Evolutionary conservation across 495 filamentous ascomycete genomes (phyloP).

Genomic region (Annulohypoxylon stygium): DNA sequence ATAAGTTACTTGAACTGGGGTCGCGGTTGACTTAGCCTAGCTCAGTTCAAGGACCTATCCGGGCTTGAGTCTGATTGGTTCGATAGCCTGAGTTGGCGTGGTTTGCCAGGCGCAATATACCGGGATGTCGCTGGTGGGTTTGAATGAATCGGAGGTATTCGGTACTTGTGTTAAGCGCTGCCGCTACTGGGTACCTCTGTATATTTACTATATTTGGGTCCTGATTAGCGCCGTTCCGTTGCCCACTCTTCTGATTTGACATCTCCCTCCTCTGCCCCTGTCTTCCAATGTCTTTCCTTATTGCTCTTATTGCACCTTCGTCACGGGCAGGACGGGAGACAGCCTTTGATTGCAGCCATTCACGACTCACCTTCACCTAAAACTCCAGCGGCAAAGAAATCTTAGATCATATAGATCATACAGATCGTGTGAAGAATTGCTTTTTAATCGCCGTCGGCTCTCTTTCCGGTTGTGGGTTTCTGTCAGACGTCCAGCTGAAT

Average conservation of each 20-base stretch:
- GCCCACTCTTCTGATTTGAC: conserved; percentile 44
- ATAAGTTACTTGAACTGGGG: conserved; percentile 41
- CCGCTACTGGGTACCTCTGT: conserved; percentile 42
- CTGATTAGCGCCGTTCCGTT: conserved; percentile 47
- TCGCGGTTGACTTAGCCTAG: conserved; percentile 39
- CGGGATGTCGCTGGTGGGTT: conserved; percentile 35
- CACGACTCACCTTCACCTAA: conserved; percentile 36
- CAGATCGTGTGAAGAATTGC: not conserved
- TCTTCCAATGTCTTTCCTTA: not conserved
- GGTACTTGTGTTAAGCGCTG: conserved; percentile 49
- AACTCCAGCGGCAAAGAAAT: conserved; percentile 21
- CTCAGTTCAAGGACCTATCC: conserved; percentile 29
- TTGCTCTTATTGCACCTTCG: conserved; percentile 27
- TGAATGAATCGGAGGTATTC: conserved; percentile 43
- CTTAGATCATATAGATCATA: conserved; percentile 10
- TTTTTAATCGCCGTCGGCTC: conserved; percentile 27
- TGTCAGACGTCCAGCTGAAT: conserved; percentile 35
- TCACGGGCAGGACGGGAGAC: conserved; percentile 37
- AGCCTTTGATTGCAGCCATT: conserved; percentile 26
- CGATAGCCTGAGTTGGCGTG: conserved; percentile 22
- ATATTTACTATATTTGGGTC: conserved; percentile 48
- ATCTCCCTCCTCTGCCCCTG: conserved; percentile 12
- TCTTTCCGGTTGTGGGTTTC: not conserved
- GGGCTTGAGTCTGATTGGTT: conserved; percentile 34
- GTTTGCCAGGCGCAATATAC: conserved; percentile 48